Evolutionary conservation across 1,284 basidiomycete species (phyloP).

Genomic region (Phlebopus sp.): DNA sequence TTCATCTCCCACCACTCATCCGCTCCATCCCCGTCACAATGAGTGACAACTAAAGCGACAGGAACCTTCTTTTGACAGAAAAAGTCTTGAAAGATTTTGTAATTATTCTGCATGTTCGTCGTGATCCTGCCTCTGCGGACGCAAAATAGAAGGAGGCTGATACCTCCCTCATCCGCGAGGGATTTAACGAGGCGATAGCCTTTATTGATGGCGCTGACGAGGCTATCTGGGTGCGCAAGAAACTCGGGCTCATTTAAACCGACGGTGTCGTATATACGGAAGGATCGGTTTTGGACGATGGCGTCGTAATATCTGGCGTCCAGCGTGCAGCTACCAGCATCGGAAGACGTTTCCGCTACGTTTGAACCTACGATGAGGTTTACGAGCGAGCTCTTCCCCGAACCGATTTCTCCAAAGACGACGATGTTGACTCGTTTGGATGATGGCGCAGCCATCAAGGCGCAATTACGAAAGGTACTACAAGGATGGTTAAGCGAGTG

Average conservation of each 20-base stretch:
- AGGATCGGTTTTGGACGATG: constrained; percentile 19
- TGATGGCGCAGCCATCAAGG: constrained; percentile 1
- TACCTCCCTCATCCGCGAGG: constrained; percentile 28
- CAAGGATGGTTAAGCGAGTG: background rate
- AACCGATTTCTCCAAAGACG: constrained; percentile 30
- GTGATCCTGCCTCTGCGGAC: constrained; percentile 35
- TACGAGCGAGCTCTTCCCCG: constrained; percentile 29
- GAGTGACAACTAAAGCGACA: constrained; percentile 26
- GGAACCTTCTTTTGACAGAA: constrained; percentile 31
- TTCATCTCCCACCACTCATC: constrained; percentile 29
- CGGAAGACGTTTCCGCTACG: constrained; percentile 19
- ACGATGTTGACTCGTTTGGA: constrained; percentile 19
- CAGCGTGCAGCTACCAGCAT: constrained; percentile 23
- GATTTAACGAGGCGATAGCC: constrained; percentile 24
- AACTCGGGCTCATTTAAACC: constrained; percentile 30
- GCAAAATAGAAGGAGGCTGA: constrained; percentile 37
- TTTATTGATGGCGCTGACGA: constrained; percentile 30
- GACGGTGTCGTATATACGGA: constrained; percentile 31
- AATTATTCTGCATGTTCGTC: constrained; percentile 31
- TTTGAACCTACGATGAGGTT: constrained; percentile 24
- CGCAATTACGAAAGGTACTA: background rate
- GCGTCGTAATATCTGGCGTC: constrained; percentile 24
- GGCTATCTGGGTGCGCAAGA: constrained; percentile 25
- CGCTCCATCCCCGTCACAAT: constrained; percentile 30
- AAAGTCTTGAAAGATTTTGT: constrained; percentile 32